A percentile compares a stretch with the other conserved stretches of the same genome.
Evolutionary conservation across 345 rosid genomes (phyloP).

Genomic region (Gossypium australe): DNA sequence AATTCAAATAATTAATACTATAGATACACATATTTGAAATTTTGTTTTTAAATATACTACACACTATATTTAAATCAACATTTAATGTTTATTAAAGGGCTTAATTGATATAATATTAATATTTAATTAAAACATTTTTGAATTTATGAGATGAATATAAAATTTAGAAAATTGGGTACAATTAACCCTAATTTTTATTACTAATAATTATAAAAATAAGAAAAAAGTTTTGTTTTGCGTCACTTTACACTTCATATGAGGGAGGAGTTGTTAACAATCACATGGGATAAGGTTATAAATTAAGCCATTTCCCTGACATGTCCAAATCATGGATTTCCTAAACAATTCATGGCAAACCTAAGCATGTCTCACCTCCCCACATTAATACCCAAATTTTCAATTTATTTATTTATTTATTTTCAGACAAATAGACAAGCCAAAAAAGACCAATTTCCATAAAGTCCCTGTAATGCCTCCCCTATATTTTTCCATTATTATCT

Average conservation of each 20-base stretch:
- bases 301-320: constrained; percentile 22
- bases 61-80: too few species aligned
- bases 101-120: too few species aligned
- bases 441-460: background rate
- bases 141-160: too few species aligned
- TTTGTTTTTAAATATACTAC: too few species aligned
- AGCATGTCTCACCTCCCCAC: constrained; percentile 26
- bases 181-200: too few species aligned
- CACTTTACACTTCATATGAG: constrained; percentile 30
- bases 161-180: too few species aligned
- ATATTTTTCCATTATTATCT: background rate
- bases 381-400: constrained; percentile 14
- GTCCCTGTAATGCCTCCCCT: background rate
- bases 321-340: constrained; percentile 29
- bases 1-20: too few species aligned
- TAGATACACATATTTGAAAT: too few species aligned
- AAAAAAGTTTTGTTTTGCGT: constrained; percentile 8
- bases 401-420: constrained; percentile 6
- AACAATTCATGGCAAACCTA: constrained; percentile 26
- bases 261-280: constrained; percentile 19
- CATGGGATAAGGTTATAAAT: constrained; percentile 26
- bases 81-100: rapidly evolving
- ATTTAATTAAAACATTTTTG: too few species aligned
- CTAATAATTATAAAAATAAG: background rate
- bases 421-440: background rate